These are phyloP conservation scores for Bruguiera parviflora DNA, from an alignment of 345 rosid species.

Conservation along the genomic window DNA sequence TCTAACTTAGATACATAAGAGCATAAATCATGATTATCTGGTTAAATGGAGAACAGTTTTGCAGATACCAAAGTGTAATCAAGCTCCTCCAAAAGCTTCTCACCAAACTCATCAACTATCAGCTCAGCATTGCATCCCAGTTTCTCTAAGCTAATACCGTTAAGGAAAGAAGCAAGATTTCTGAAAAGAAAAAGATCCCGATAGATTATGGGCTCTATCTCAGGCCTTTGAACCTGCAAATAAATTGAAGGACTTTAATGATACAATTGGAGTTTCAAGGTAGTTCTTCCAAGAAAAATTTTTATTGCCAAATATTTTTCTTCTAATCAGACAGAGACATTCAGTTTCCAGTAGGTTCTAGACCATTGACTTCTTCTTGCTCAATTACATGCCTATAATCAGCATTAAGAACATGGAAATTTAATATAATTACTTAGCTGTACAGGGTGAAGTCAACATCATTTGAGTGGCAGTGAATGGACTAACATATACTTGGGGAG, in stretches of 20 bases:
- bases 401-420: too few relatives aligned
- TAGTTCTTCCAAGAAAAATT: background rate
- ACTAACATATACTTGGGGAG: too few relatives aligned
- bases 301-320: background rate
- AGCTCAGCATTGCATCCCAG: conserved; percentile 96
- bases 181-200: conserved; percentile 94
- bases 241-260: conserved; percentile 10
- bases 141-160: conserved; percentile 82
- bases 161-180: conserved; percentile 87
- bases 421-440: too few relatives aligned
- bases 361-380: too few relatives aligned
- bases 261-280: background rate
- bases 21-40: background rate
- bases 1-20: background rate
- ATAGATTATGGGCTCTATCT: conserved; percentile 88
- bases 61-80: conserved; percentile 87
- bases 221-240: conserved; percentile 86
- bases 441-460: too few relatives aligned
- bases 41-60: conserved; percentile 13
- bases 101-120: conserved; percentile 96
- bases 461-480: too few relatives aligned
- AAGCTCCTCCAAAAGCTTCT: conserved; percentile 97
- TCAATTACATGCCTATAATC: too few relatives aligned
- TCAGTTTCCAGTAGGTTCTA: too few relatives aligned
- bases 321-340: background rate